These are phyloP conservation scores for Protomyces lactucae-debilis DNA, from an alignment of 1,139 yeast species.

Conservation along the genomic window DNA sequence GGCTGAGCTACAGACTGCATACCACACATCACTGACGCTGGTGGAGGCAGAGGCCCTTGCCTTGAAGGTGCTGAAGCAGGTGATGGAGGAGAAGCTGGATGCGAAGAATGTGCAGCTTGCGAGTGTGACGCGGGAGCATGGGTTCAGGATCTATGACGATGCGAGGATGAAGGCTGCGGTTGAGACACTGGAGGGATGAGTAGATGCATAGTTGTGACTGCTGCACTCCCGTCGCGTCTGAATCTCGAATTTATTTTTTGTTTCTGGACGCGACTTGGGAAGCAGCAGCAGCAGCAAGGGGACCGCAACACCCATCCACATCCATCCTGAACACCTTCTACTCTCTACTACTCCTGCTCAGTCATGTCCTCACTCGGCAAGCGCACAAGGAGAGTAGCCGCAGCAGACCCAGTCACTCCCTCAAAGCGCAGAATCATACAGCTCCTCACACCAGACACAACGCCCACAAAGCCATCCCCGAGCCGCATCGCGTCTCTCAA, in stretches of 20 bases:
- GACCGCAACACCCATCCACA: not conserved
- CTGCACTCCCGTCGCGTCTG: not conserved
- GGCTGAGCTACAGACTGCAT: slow-evolving; percentile 93
- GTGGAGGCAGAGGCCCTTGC: slow-evolving; percentile 89
- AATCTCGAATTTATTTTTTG: not conserved
- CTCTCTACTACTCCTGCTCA: not conserved
- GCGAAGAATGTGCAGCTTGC: slow-evolving; percentile 94
- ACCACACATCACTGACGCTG: slow-evolving; percentile 80
- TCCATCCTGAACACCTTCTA: too few relatives aligned
- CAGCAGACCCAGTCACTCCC: slow-evolving; percentile 10
- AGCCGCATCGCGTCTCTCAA: not conserved
- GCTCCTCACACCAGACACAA: slow-evolving; percentile 15
- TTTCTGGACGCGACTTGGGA: not conserved
- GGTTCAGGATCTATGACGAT: slow-evolving; percentile 81
- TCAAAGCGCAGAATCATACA: slow-evolving; percentile 20
- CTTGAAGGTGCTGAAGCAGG: slow-evolving; percentile 88
- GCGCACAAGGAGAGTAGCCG: not conserved
- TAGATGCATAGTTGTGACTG: not conserved
- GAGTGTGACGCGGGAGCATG: slow-evolving; percentile 78
- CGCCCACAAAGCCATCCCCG: not conserved
- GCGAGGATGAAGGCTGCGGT: slow-evolving; percentile 80
- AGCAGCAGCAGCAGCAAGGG: not conserved
- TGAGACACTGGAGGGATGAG: slow-evolving; percentile 50
- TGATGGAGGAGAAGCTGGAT: slow-evolving; percentile 98
- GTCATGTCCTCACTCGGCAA: slow-evolving; percentile 16